phyloP scores from a whole-genome alignment of 2,329 filamentous ascomycete genomes.

The Lecanosticta acicola region DNA sequence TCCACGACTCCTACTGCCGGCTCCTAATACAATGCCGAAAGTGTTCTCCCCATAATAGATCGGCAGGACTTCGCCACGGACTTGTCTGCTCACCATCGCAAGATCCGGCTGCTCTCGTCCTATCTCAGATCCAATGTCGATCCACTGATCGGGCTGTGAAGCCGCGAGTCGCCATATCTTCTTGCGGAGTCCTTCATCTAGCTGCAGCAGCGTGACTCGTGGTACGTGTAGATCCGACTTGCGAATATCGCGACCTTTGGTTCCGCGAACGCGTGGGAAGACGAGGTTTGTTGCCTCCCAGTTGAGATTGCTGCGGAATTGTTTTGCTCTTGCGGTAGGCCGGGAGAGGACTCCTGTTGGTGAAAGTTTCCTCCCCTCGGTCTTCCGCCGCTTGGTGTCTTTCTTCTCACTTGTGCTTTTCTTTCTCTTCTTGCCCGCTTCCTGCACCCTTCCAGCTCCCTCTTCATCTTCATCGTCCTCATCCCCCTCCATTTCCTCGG shows the following conservation, averaged over 20 bases:
- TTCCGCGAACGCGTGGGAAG: neutral
- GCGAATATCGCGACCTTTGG: too few relatives aligned
- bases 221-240: neutral
- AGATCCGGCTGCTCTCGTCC: conserved; percentile 25
- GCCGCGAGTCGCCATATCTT: neutral
- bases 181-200: neutral
- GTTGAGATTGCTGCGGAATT: neutral
- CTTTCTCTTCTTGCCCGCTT: neutral
- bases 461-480: neutral
- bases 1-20: neutral
- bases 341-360: neutral
- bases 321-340: neutral
- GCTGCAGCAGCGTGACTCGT: neutral
- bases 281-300: neutral
- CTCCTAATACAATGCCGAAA: conserved; percentile 19
- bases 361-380: neutral
- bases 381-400: too few relatives aligned
- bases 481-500: neutral
- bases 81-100: conserved; percentile 18
- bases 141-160: neutral
- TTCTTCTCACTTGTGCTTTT: too few relatives aligned
- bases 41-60: conserved; percentile 25
- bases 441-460: neutral
- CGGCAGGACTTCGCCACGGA: conserved; percentile 23
- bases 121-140: neutral